Conservation (phyloP, 192 early-diverging fungal species). For the Umbelopsis vinacea region DNA sequence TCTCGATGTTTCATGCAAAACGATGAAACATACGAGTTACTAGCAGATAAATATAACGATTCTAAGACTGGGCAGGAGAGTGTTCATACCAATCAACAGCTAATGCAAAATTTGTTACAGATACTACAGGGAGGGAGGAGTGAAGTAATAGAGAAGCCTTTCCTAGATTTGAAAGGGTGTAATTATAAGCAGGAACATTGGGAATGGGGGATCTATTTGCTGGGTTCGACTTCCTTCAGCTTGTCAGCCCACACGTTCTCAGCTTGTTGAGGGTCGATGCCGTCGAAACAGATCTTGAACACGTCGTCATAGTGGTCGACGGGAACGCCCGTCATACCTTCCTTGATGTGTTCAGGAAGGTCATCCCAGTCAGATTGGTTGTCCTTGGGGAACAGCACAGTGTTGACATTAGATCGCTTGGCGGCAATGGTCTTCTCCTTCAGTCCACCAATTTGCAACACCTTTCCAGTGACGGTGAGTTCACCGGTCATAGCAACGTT, state of each 20-base stretch:
- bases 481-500: slow-evolving; percentile 99
- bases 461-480: slow-evolving; percentile 95
- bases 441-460: slow-evolving; percentile 96
- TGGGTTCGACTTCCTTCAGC: slow-evolving; percentile 36
- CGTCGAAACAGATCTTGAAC: slow-evolving; percentile 56
- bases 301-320: slow-evolving; percentile 84
- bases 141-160: background rate
- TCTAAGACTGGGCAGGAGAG: background rate
- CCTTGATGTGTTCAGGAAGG: slow-evolving; percentile 88
- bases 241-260: slow-evolving; percentile 37
- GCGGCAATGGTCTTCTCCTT: slow-evolving; percentile 99
- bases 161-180: background rate
- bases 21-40: background rate
- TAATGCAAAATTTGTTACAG: background rate
- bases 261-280: slow-evolving; percentile 37
- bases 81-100: too few relatives aligned
- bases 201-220: background rate
- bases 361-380: slow-evolving; percentile 97
- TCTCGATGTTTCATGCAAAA: too few relatives aligned
- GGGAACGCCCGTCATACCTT: slow-evolving; percentile 84
- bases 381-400: slow-evolving; percentile 87
- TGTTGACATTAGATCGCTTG: slow-evolving; percentile 87
- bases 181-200: slow-evolving; percentile 1
- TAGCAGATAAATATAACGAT: background rate
- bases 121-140: background rate